These are phyloP conservation scores for Beauveria rudraprayagi DNA, from an alignment of 2,329 filamentous ascomycete species.

Conservation along the genomic window DNA sequence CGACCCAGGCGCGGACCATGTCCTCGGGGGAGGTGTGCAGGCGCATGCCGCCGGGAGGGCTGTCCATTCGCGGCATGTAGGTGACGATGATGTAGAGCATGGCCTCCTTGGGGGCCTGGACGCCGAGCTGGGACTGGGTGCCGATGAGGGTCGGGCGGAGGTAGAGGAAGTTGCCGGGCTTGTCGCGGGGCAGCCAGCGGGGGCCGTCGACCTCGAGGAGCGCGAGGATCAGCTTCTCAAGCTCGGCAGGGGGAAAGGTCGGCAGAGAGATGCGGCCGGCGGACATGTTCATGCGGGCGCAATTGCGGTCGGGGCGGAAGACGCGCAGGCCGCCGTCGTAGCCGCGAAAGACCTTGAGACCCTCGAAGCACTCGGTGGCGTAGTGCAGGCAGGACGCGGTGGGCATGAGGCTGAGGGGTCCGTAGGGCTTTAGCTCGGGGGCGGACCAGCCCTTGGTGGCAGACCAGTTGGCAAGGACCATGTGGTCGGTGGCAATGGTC, in stretches of 20 bases:
- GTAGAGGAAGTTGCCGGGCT: slow-evolving; percentile 68
- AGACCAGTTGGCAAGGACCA: slow-evolving; percentile 69
- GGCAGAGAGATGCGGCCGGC: slow-evolving; percentile 65
- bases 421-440: slow-evolving; percentile 69
- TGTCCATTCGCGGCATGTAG: slow-evolving; percentile 52
- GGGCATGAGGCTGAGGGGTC: slow-evolving; percentile 68
- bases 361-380: slow-evolving; percentile 87
- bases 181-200: slow-evolving; percentile 69
- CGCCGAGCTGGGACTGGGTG: slow-evolving; percentile 70
- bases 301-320: slow-evolving; percentile 70
- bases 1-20: slow-evolving; percentile 85
- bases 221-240: slow-evolving; percentile 65
- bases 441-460: slow-evolving; percentile 58
- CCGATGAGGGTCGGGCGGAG: slow-evolving; percentile 82
- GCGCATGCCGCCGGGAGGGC: slow-evolving; percentile 51
- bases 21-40: slow-evolving; percentile 74
- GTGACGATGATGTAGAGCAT: slow-evolving; percentile 74
- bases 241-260: slow-evolving; percentile 59
- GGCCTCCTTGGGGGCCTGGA: slow-evolving; percentile 73
- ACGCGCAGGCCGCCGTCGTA: slow-evolving; percentile 65
- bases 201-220: slow-evolving; percentile 65
- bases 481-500: slow-evolving; percentile 73
- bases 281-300: slow-evolving; percentile 54
- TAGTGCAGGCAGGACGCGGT: slow-evolving; percentile 80
- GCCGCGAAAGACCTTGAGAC: slow-evolving; percentile 73